Base-by-base conservation (phyloP, 2,329 filamentous ascomycete genomes). In the Ophiostoma australiae region DNA sequence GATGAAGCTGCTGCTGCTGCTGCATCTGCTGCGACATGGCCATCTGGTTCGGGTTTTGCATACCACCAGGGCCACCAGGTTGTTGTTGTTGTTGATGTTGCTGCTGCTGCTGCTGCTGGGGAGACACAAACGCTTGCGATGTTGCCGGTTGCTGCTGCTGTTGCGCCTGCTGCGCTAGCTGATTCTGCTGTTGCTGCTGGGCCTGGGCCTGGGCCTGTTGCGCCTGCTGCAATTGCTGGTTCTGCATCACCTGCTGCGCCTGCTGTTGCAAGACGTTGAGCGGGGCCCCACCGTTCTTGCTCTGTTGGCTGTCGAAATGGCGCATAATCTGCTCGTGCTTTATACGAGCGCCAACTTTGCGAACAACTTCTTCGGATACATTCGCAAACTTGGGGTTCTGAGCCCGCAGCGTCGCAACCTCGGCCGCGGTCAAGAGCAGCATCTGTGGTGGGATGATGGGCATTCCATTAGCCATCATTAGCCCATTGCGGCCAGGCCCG, bases 171-270 rank as follows among this genome's bases (percentile, higher is more conserved):
- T 75, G 75, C 41, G n/a, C 23, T n/a, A 74, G 74, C 7, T 44
- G 69, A 10, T 37, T 67, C 20, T 68, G 58, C 41, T 69, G 69
- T 23, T 37, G 69, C 27, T 70, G 70, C 44, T 69, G 66, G 7
- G 23, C 68, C 15, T 41, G 66, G 7, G 23, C 68, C 15, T 41
- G 65, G 33, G 27, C 69, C 33, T 67, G 70, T 33, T 72, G 71
- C 15, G 69, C 70, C 17, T 48, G 67, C 39, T 70, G 55, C 23
- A 69, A 58, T n/a, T 70, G 52, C 48, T 73, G 72, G 6, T 41
- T 69, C 23, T 27, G 65, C 66, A 44, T 44, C 23, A 67, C 23
- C 69, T 80, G 80, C 5, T 75, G 76, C n/a, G 76, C 75, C 67
- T 76, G 77, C 13, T 65, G 75, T 35, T 73, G 72, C 52, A 72